phyloP scores from a whole-genome alignment of 2,329 filamentous ascomycete species.

The Hypoxylon rubiginosum region DNA sequence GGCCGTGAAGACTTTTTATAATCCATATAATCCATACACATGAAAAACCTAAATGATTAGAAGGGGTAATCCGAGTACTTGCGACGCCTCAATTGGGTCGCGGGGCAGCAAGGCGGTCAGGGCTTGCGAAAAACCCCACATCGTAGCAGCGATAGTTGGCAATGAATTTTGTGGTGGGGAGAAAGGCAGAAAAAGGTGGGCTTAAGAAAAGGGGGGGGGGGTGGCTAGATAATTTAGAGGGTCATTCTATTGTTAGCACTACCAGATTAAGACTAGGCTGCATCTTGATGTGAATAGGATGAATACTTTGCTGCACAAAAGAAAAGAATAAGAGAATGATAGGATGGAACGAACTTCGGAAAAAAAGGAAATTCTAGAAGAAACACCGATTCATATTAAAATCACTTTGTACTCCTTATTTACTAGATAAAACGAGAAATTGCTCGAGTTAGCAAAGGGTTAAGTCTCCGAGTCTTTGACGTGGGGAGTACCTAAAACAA shows the following conservation, averaged over 20 bases:
- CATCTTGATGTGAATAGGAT: neutral
- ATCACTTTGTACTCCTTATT: neutral
- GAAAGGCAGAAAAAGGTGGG: conserved; percentile 8
- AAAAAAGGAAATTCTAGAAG: neutral
- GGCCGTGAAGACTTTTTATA: conserved; percentile 3
- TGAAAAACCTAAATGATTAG: neutral
- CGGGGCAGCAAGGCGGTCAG: conserved; percentile 31
- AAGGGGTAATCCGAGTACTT: conserved; percentile 12
- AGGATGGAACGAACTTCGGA: neutral
- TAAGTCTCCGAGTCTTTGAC: neutral
- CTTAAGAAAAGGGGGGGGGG: conserved; percentile 6
- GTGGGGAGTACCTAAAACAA: neutral
- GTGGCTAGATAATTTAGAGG: conserved; percentile 8
- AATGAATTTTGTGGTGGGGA: conserved; percentile 36
- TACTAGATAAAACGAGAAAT: neutral
- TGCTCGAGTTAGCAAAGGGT: neutral
- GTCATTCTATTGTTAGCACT: conserved; percentile 10
- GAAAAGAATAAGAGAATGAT: neutral
- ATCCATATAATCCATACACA: too few species aligned
- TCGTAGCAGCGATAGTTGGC: conserved; percentile 33
- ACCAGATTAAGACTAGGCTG: neutral
- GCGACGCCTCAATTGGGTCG: neutral
- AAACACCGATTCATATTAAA: neutral
- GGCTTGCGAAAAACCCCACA: conserved; percentile 32
- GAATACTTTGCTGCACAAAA: neutral